A percentile compares a stretch with the other conserved stretches of the same genome.
phyloP scores from a whole-genome alignment of 257 asterid genomes.

The Linderniella brevidens region DNA sequence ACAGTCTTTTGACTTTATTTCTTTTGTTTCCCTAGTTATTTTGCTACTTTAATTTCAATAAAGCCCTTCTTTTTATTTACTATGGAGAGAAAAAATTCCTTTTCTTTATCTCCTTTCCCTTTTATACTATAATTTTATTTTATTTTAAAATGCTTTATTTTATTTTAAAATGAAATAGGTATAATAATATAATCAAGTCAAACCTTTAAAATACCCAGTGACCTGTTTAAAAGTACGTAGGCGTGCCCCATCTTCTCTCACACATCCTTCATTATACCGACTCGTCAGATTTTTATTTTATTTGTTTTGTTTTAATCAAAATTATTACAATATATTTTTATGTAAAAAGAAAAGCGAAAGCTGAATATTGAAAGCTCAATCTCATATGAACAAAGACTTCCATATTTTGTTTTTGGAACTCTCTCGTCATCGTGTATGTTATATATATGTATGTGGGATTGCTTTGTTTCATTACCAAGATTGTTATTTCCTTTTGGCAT shows the following conservation, averaged over 20 bases:
- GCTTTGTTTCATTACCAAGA: constrained; percentile 9
- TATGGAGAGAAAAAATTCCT: background rate
- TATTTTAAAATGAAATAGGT: constrained; percentile 2
- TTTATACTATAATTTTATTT: no score
- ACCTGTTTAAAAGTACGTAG: constrained; percentile 16
- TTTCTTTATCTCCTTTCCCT: no score
- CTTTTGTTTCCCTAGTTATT: constrained; percentile 29
- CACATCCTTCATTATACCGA: constrained; percentile 23
- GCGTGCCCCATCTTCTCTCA: constrained; percentile 21
- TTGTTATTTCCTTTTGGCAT: constrained; percentile 19
- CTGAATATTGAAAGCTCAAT: no score
- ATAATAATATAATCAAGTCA: constrained; percentile 19
- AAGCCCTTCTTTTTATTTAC: constrained; percentile 19
- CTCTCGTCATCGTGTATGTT: constrained; percentile 18
- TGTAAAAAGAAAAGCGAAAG: background rate
- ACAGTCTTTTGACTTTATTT: constrained; percentile 11
- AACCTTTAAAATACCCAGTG: constrained; percentile 27
- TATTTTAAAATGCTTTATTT: constrained; percentile 4
- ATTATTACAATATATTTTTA: constrained; percentile 4
- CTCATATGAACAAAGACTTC: background rate
- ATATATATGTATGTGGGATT: constrained; percentile 13
- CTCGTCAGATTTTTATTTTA: constrained; percentile 19
- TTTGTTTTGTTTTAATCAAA: constrained; percentile 8
- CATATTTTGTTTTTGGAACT: constrained; percentile 23
- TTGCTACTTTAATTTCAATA: constrained; percentile 20